Conservation (phyloP, 768 basidiomycete species). For the Suillus lakei region DNA sequence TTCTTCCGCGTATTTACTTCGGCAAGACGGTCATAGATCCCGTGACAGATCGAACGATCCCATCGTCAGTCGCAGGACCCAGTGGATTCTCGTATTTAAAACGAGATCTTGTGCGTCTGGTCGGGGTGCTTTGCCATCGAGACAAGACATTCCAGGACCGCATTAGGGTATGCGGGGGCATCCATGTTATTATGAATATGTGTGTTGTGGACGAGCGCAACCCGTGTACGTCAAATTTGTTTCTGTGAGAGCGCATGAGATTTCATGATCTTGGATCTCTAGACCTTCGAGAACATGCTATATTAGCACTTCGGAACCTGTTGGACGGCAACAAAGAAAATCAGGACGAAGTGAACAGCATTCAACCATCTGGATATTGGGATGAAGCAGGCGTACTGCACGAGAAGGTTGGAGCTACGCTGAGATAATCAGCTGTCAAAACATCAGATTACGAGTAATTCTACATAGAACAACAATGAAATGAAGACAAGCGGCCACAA, state of each 20-base stretch:
- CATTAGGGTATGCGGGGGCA: conserved; percentile 70
- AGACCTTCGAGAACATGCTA: conserved; percentile 90
- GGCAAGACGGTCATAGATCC: conserved; percentile 55
- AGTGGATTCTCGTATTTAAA: conserved; percentile 85
- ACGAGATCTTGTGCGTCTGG: conserved; percentile 84
- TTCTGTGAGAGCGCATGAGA: not conserved
- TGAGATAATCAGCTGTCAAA: conserved; percentile 24
- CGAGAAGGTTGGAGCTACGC: conserved; percentile 39
- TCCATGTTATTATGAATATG: conserved; percentile 83
- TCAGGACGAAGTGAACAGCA: conserved; percentile 76
- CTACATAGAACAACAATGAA: conserved; percentile 3
- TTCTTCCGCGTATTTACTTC: conserved; percentile 86
- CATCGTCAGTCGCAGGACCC: conserved; percentile 38
- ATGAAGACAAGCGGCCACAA: conserved; percentile 9
- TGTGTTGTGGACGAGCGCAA: conserved; percentile 91
- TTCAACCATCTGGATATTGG: conserved; percentile 67
- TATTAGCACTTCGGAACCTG: conserved; percentile 82
- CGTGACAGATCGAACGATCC: not conserved
- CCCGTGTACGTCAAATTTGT: conserved; percentile 71
- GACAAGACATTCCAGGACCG: conserved; percentile 74
- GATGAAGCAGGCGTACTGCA: conserved; percentile 58
- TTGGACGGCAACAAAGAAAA: conserved; percentile 79
- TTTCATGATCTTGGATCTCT: not conserved
- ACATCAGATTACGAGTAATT: not conserved
- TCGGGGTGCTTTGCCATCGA: conserved; percentile 78